Base-by-base conservation (phyloP, 2,329 filamentous ascomycete species). In the Diaporthe capsici region DNA sequence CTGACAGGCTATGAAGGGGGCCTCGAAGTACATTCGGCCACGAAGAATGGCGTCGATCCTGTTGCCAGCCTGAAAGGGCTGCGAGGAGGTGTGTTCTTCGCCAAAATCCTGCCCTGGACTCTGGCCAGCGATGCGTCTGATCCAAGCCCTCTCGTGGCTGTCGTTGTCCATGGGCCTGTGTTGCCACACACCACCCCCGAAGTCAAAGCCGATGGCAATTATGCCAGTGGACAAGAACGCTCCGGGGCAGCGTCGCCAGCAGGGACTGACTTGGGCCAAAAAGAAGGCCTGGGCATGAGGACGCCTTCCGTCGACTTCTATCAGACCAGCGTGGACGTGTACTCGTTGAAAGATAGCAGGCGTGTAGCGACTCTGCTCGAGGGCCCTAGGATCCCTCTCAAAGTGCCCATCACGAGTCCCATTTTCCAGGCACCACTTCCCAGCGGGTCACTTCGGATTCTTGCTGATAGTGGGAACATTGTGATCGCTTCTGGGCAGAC, bases 311-410 rank as follows among this genome's bases (percentile, higher is more conserved):
- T 92, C 75, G 89, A 91, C 68, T 88, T 89, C 63, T 97, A 96
- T 81, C 95, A 98, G 83, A 98, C 96, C 0, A 93, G 93, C 0
- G 95, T 98, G 8, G 95, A 98, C 79, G 87, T 98, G 0, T 98
- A 96, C 83, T 98, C 96, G 1, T 86, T 98, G 76, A 92, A 90
- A 79, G 94, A 92, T n/a, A 92, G 92, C 79, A 89, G 90, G 77
- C 90, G 91, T 73, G 85, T 98, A 73, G 90, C 92, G 37, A 93
- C 94, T 0, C 86, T 98, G 12, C 92, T 97, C 76, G 90, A 92
- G 79, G 92, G 93, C 58, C 90, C 94, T 68, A 88, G 91, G 81
- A 86, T 91, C 72, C 85, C 91, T 63, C 84, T 94, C 80, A 87
- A 89, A 80, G 86, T 90, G 76, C 86, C 92, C 51, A 84, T 92